Evolutionary conservation across 495 filamentous ascomycete genomes (phyloP), one percentile per base, ranked within the genome.

Genomic region (Jackrogersella multiformis): DNA sequence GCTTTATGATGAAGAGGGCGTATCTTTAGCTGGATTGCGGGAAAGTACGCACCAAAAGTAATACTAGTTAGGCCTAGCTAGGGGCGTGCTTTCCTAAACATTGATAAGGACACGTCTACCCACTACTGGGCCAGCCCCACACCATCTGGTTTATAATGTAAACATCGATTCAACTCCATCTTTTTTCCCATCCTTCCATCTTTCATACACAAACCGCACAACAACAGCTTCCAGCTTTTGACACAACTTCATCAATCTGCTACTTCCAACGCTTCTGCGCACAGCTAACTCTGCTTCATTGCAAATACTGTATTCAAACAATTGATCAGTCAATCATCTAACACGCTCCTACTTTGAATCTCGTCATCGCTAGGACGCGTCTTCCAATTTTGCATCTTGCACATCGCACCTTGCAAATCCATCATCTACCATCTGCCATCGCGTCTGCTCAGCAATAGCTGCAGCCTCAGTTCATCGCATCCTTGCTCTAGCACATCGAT

Each of bases 251-350:
- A 51, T 64, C 48, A 44, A 60, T 44, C 56, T 49, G 66, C 42
- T 49, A 54, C 59, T 68, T 68, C 58, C 52, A 57, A 63, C 30
- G 54, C 54, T 59, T 55, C 54, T 59, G 48, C 16, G 16, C 20
- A 53, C 28, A 59, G 55, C 1, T 30, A 44, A 49, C 57, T 56
- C 56, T 64, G 55, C 56, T 69, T 60, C 56, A 64, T 61, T 65
- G 56, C 61, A 64, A 61, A 16, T 42, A 44, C 54, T 32, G 13
- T 34, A 23, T 56, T 46, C 46, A 64, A 55, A 34, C 16, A 32
- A 51, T 54, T 49, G 20, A 18, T 51, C 26, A 18, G 15, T 16
- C 46, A 15, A 44, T 21, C 32, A 44, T 10, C 13, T 49, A 32
- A 13, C 7, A 4, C 42, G 56, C 60, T 16, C 51, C 56, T 61